A percentile compares a stretch with the other conserved stretches of the same genome.
phyloP scores from a whole-genome alignment of 169 alveolate species.

The Eimeria maxima region DNA sequence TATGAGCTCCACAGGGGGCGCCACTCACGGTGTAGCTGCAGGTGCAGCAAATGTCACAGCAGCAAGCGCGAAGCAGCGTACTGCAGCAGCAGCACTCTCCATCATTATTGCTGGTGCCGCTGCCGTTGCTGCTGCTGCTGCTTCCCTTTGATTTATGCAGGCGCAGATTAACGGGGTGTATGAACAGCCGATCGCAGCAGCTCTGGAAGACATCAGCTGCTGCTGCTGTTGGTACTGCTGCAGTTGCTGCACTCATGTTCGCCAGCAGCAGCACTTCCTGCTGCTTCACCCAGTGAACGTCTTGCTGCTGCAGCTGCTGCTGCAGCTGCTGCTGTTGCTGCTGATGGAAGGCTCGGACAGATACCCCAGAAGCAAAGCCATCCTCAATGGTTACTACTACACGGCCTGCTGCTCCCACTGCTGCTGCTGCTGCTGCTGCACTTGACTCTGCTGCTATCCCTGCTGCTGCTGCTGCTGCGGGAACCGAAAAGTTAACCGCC shows the following conservation, averaged over 20 bases:
- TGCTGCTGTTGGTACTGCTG: conserved; percentile 36
- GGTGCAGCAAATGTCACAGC: conserved; percentile 30
- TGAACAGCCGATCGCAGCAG: conserved; percentile 55
- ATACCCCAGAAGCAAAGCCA: background rate
- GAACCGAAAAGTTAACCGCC: conserved; percentile 1
- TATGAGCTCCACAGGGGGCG: conserved; percentile 47
- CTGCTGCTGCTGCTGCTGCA: background rate
- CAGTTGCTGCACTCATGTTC: conserved; percentile 41
- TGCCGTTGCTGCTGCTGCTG: conserved; percentile 75
- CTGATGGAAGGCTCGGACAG: conserved; percentile 28
- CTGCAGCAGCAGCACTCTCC: conserved; percentile 68
- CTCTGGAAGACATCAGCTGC: conserved; percentile 19
- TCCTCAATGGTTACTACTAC: conserved; percentile 35
- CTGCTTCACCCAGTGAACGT: background rate
- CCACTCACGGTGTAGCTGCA: conserved; percentile 12
- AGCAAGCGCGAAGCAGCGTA: conserved; percentile 53
- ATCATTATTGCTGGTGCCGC: background rate
- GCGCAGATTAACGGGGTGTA: conserved; percentile 51
- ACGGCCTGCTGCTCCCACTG: background rate
- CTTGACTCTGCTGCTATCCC: background rate
- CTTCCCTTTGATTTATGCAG: background rate
- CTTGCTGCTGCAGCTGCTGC: conserved; percentile 68
- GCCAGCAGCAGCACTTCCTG: conserved; percentile 65
- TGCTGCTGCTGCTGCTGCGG: conserved; percentile 49
- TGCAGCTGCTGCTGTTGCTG: conserved; percentile 62